Base-by-base conservation (phyloP, 345 rosid species). In the Boechera retrofracta region DNA sequence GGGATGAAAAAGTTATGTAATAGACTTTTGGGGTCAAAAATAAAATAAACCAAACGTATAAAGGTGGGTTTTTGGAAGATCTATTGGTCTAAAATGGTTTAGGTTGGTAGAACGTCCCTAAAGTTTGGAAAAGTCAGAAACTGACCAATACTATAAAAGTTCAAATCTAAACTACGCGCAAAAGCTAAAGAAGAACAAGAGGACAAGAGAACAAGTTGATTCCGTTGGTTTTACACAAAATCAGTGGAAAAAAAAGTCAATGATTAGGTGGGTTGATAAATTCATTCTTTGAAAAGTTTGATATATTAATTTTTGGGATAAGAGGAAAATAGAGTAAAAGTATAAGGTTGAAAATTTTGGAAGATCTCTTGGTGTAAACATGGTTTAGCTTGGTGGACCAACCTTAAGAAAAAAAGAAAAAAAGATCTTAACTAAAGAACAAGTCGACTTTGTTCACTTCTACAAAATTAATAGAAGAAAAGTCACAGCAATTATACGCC, bases 381-480 rank as follows among this genome's bases (percentile, higher is more conserved):
- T 58, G 54, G 60, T 67, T 41, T 68, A n/a, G 69, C 42, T 44
- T 62, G 76, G 76, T 72, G 28, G 26, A 64, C 47, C 64, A 42
- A 42, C 33, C 28, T 5, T 53, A 7, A 4, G 10, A 29, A 47
- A 63, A 42, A 31, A 16, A 16, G 1, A 9, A 10, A 29, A 13
- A 41, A 44, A 54, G 0, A 73, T 64, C 63, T 53, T 18, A 39
- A 36, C 13, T 49, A 61, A 12, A 73, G 32, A 49, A 52, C 7
- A 51, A 61, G 59, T 72, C 3, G 68, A 36, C 71, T 82, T 49
- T 42, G 9, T 35, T 16, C 5, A 56, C 16, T 44, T 51, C 29
- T n/a, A 10, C 13, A 31, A 48, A 77, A 63, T 10, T 38, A 60
- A 29, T 33, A 16, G 45, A 56, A 70, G 53, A 56, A 55, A 55